phyloP scores from a whole-genome alignment of 345 rosid species.

The Populus simonii region DNA sequence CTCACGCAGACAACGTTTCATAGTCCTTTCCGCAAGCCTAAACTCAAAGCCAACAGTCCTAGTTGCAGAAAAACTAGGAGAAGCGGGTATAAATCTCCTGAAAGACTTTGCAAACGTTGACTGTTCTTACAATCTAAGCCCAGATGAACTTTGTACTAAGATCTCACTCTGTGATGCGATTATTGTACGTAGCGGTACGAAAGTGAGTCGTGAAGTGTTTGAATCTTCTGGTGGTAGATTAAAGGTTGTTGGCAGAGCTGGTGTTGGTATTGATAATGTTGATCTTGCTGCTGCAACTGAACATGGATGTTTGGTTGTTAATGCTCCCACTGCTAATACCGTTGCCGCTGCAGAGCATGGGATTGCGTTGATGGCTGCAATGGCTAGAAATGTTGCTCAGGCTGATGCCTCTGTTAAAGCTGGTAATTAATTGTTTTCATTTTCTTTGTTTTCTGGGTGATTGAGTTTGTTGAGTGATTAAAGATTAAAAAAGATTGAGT shows the following conservation, averaged over 20 bases:
- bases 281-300: conserved; percentile 93
- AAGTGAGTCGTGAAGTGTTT: conserved; percentile 72
- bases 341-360: conserved; percentile 95
- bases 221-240: conserved; percentile 73
- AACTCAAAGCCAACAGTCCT: conserved; percentile 64
- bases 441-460: neutral
- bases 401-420: conserved; percentile 85
- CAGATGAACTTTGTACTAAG: conserved; percentile 86
- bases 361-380: conserved; percentile 78
- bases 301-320: conserved; percentile 82
- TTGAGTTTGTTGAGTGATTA: neutral
- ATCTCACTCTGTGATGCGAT: conserved; percentile 86
- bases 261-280: conserved; percentile 91
- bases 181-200: conserved; percentile 81
- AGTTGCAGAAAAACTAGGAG: conserved; percentile 84
- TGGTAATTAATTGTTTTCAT: conserved; percentile 43
- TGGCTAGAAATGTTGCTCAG: conserved; percentile 90
- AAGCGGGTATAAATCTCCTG: conserved; percentile 60
- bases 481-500: neutral
- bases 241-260: conserved; percentile 94
- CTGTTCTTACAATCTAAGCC: conserved; percentile 74
- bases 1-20: neutral
- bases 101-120: conserved; percentile 67
- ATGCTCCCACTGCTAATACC: conserved; percentile 91
- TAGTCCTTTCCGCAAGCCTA: conserved; percentile 17